Percentiles rank a stretch among this genome's conserved stretches.
Conservation (phyloP, 2,329 filamentous ascomycete genomes). For the Calcarisporium arbuscula region DNA sequence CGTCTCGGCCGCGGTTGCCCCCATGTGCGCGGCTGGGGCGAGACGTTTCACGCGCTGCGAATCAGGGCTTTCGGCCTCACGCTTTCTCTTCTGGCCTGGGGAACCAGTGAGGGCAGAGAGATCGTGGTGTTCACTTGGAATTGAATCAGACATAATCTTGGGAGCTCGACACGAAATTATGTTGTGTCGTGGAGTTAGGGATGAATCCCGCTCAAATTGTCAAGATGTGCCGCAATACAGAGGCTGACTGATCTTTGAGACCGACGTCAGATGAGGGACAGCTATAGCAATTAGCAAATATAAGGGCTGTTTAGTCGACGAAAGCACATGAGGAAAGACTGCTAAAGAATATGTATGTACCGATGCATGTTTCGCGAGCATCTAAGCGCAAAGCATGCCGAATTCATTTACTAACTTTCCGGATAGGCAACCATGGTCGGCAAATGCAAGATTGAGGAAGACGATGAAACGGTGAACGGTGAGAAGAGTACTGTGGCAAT, state of each 20-base stretch:
- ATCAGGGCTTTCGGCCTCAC: slow-evolving; percentile 43
- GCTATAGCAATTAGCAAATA: neutral
- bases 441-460: too few species aligned
- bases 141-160: slow-evolving; percentile 39
- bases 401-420: too few species aligned
- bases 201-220: neutral
- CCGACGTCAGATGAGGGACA: neutral
- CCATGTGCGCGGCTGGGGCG: slow-evolving; percentile 38
- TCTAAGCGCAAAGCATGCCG: too few species aligned
- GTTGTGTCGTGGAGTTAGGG: neutral
- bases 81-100: slow-evolving; percentile 50
- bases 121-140: slow-evolving; percentile 41
- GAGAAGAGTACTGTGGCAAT: too few species aligned
- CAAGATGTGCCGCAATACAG: neutral
- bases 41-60: slow-evolving; percentile 44
- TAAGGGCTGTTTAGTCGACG: neutral
- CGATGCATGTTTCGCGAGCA: too few species aligned
- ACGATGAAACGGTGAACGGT: too few species aligned
- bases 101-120: slow-evolving; percentile 34
- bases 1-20: slow-evolving; percentile 34
- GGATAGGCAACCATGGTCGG: too few species aligned
- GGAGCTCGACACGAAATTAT: neutral
- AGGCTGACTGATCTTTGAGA: neutral
- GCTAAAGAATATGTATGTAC: neutral
- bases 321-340: neutral